These are phyloP conservation scores for Cymbopogon citratus DNA, from an alignment of 176 grass and related monocot genomes.

Conservation along the genomic window DNA sequence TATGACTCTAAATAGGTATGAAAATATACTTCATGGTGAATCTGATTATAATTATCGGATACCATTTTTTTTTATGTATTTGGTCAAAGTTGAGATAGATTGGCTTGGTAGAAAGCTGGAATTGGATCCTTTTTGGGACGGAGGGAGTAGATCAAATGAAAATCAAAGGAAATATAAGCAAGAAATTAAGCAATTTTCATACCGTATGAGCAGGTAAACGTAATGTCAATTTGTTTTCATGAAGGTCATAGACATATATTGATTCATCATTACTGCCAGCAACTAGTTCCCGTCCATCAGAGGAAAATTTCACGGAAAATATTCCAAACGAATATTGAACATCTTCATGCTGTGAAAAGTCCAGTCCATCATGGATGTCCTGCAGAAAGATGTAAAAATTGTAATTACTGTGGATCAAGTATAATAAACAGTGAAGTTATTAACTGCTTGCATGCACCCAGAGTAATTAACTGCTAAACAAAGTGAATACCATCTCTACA, in stretches of 20 bases:
- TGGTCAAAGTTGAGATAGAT: background rate
- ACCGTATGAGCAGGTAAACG: constrained; percentile 73
- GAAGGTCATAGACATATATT: constrained; percentile 80
- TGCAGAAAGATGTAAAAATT: constrained; percentile 30
- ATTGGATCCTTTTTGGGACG: background rate
- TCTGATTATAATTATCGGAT: background rate
- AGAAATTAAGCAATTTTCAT: constrained; percentile 34
- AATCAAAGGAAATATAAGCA: constrained; percentile 1
- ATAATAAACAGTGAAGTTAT: background rate
- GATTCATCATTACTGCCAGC: constrained; percentile 71
- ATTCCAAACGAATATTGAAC: constrained; percentile 64
- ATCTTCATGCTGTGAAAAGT: constrained; percentile 74
- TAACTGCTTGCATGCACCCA: background rate
- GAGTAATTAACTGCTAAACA: background rate
- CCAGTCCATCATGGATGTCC: constrained; percentile 76
- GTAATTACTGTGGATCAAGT: background rate
- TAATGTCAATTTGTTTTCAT: constrained; percentile 56
- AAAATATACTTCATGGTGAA: background rate
- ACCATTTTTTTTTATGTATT: background rate
- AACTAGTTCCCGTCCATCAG: constrained; percentile 73
- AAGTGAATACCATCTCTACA: background rate
- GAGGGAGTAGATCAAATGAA: background rate
- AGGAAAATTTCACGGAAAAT: constrained; percentile 89
- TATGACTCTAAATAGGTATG: background rate
- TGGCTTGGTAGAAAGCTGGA: background rate